These are phyloP conservation scores for Uncinocarpus reesii DNA, from an alignment of 2,329 filamentous ascomycete genomes.

Conservation along the genomic window DNA sequence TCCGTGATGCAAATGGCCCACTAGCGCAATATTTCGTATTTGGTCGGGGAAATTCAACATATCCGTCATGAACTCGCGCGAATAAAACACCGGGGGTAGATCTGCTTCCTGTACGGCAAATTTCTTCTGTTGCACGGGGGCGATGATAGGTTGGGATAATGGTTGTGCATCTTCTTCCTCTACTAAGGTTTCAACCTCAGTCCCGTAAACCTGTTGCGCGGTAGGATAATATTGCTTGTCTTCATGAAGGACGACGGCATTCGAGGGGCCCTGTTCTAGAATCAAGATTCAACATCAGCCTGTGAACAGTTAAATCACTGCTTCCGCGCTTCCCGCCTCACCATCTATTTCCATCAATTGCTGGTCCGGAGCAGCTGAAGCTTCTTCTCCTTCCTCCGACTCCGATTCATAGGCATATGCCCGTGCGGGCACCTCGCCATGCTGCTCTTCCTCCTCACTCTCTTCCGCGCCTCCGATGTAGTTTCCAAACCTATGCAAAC, in stretches of 20 bases:
- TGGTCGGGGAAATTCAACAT: slow-evolving; percentile 94
- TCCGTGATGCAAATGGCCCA: slow-evolving; percentile 89
- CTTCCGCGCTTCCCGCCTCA: slow-evolving; percentile 25
- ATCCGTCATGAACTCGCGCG: slow-evolving; percentile 86
- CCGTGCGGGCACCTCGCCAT: slow-evolving; percentile 64
- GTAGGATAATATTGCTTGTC: slow-evolving; percentile 99
- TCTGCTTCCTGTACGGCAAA: slow-evolving; percentile 89
- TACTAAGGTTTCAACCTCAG: slow-evolving; percentile 88
- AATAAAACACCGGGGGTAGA: slow-evolving; percentile 77
- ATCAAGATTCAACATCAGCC: slow-evolving; percentile 20
- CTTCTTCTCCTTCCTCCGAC: slow-evolving; percentile 50
- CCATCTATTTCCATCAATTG: slow-evolving; percentile 91
- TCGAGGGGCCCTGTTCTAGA: slow-evolving; percentile 71
- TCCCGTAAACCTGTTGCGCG: slow-evolving; percentile 89
- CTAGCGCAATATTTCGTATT: slow-evolving; percentile 82
- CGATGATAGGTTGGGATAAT: slow-evolving; percentile 83
- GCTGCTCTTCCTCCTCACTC: slow-evolving; percentile 75
- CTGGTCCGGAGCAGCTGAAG: slow-evolving; percentile 56
- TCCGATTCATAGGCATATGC: slow-evolving; percentile 70
- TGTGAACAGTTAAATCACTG: neutral
- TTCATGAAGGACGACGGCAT: slow-evolving; percentile 95
- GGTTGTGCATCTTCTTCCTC: slow-evolving; percentile 96
- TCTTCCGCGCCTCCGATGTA: slow-evolving; percentile 90
- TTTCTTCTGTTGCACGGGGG: slow-evolving; percentile 86
- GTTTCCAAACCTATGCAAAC: slow-evolving; percentile 69